A percentile compares a stretch with the other conserved stretches of the same genome.
phyloP scores from a whole-genome alignment of 352 stramenopile species.

The Stramenopiles sp. region DNA sequence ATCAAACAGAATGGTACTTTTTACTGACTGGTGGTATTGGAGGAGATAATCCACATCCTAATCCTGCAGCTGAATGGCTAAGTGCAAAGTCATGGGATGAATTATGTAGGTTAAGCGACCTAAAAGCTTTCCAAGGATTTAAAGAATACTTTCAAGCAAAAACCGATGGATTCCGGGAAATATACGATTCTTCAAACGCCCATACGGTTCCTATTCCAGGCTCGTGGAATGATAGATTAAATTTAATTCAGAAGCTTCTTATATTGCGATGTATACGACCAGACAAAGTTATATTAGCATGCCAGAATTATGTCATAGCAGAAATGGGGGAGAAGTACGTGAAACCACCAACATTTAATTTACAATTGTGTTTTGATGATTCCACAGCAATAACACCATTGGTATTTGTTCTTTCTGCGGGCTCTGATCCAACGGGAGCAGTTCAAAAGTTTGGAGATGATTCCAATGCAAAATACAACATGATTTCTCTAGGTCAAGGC shows the following conservation, averaged over 20 bases:
- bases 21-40: neutral
- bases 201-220: slow-evolving; percentile 13
- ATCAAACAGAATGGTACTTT: neutral
- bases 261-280: slow-evolving; percentile 77
- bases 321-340: slow-evolving; percentile 20
- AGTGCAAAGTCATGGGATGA: neutral
- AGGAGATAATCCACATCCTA: neutral
- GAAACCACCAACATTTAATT: slow-evolving; percentile 32
- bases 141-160: neutral
- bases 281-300: slow-evolving; percentile 69
- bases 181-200: neutral
- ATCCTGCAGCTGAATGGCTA: neutral
- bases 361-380: slow-evolving; percentile 69
- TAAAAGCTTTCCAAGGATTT: neutral
- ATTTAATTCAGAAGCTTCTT: slow-evolving; percentile 45
- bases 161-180: neutral
- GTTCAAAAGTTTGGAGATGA: slow-evolving; percentile 32
- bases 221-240: slow-evolving; percentile 1
- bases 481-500: slow-evolving; percentile 34
- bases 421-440: slow-evolving; percentile 34
- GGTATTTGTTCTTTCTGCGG: slow-evolving; percentile 65
- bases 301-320: slow-evolving; percentile 64
- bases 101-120: neutral
- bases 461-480: slow-evolving; percentile 41
- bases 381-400: slow-evolving; percentile 58